These are phyloP conservation scores for Boletus rubropictus DNA, from an alignment of 768 basidiomycete genomes.

Conservation along the genomic window DNA sequence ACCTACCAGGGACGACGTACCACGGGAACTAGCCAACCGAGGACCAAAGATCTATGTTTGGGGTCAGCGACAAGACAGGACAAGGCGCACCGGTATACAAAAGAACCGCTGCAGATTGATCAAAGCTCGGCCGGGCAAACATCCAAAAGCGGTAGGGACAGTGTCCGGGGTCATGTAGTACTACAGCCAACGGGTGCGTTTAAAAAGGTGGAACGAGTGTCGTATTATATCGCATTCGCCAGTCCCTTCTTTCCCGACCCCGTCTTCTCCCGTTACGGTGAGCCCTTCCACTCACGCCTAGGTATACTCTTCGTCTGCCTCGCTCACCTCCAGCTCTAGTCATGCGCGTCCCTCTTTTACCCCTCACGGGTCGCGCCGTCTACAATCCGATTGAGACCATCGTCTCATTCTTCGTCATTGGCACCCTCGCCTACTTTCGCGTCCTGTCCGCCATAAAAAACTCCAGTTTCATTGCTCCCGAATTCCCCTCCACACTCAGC, in stretches of 20 bases:
- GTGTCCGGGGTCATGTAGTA: constrained; percentile 22
- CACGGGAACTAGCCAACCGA: no score
- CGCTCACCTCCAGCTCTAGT: not conserved
- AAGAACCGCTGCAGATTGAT: no score
- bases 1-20: no score
- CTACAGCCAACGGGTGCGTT: constrained; percentile 20
- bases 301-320: not conserved
- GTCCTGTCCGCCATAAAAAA: constrained; percentile 86
- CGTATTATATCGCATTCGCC: not conserved
- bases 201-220: constrained; percentile 30
- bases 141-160: not conserved
- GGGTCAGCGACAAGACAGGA: not conserved
- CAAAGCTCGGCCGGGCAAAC: not conserved
- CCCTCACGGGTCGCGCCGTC: constrained; percentile 66
- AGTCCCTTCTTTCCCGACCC: not conserved
- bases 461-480: constrained; percentile 68
- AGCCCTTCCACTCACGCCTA: not conserved
- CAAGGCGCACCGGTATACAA: no score
- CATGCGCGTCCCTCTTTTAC: constrained; percentile 60
- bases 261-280: not conserved
- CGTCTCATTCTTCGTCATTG: constrained; percentile 81
- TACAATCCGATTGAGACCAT: constrained; percentile 84
- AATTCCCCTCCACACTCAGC: constrained; percentile 42
- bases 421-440: constrained; percentile 94
- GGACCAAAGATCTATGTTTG: no score